Evolutionary conservation across 352 stramenopile species (phyloP).

Genomic region (Sclerospora graminicola): DNA sequence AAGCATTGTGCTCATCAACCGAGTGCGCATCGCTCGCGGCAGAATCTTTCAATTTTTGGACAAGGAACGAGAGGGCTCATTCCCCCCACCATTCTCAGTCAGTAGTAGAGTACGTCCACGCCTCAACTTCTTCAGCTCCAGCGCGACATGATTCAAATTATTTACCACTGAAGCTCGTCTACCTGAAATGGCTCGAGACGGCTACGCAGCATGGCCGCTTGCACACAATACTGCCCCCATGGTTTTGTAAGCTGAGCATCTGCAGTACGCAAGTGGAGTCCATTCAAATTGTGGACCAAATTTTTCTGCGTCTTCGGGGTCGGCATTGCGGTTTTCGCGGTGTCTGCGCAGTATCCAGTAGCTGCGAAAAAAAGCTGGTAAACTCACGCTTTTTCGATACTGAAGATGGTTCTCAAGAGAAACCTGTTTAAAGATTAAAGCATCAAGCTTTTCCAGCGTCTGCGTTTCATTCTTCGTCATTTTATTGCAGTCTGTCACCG

Average conservation of each 20-base stretch:
- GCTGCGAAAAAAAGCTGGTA: conserved; percentile 62
- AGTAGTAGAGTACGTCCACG: conserved; percentile 39
- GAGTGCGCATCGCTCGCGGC: conserved; percentile 62
- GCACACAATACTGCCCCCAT: conserved; percentile 77
- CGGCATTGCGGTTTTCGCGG: conserved; percentile 84
- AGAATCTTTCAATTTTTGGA: conserved; percentile 49
- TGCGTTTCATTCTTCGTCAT: conserved; percentile 23
- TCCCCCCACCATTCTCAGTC: conserved; percentile 25
- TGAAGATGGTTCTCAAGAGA: background rate
- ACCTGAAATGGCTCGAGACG: conserved; percentile 48
- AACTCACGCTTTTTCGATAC: conserved; percentile 66
- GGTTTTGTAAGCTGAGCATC: conserved; percentile 63
- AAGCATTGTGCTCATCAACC: conserved; percentile 76
- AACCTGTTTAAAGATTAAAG: too few relatives aligned
- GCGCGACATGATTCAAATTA: conserved; percentile 65
- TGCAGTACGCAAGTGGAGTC: conserved; percentile 61
- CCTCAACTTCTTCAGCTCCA: conserved; percentile 67
- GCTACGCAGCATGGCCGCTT: conserved; percentile 62
- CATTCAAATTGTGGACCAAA: conserved; percentile 46
- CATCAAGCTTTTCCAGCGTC: conserved; percentile 7
- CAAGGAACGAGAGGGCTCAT: conserved; percentile 42
- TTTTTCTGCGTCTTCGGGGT: conserved; percentile 17
- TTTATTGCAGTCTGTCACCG: conserved; percentile 2
- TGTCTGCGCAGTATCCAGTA: conserved; percentile 90
- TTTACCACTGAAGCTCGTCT: conserved; percentile 30